Evolutionary conservation across 257 asterid species (phyloP).

Genomic region (Solanum chaucha): DNA sequence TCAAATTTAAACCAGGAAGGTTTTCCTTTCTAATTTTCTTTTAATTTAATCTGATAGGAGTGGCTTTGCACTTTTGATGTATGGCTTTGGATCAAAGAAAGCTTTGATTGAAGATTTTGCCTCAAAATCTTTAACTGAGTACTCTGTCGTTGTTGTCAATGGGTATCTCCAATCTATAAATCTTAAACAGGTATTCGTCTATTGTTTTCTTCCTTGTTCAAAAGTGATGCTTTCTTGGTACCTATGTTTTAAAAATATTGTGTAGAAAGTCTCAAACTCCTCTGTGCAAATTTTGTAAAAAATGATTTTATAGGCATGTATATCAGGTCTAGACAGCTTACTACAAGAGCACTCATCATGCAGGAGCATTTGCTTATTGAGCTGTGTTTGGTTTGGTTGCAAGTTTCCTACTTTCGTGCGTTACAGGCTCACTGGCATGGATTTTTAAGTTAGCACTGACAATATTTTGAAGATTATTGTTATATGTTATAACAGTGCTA

Average conservation of each 20-base stretch:
- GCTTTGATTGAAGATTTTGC: constrained; percentile 81
- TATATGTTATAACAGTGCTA: not conserved
- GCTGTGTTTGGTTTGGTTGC: not conserved
- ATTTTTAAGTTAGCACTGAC: not conserved
- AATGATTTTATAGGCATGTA: not conserved
- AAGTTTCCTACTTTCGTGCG: not conserved
- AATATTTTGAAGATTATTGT: not conserved
- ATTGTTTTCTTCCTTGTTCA: not conserved
- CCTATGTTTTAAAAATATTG: not conserved
- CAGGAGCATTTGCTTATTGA: not conserved
- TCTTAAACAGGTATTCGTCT: constrained; percentile 59
- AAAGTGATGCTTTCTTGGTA: not conserved
- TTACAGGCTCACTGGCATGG: not conserved
- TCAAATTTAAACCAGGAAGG: not conserved
- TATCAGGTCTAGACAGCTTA: not conserved
- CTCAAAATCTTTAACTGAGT: constrained; percentile 56
- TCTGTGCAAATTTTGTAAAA: not conserved
- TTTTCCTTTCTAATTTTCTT: not conserved
- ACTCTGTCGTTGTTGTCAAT: constrained; percentile 71
- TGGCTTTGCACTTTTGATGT: constrained; percentile 82
- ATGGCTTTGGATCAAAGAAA: constrained; percentile 93
- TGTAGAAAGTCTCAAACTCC: not conserved
- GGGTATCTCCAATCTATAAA: constrained; percentile 86
- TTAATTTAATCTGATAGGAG: constrained; percentile 11
- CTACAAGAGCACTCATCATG: not conserved